Evolutionary conservation across 176 grass and related monocot species (phyloP), one percentile per base, ranked within the genome.

Genomic region (Carex littledalei): DNA sequence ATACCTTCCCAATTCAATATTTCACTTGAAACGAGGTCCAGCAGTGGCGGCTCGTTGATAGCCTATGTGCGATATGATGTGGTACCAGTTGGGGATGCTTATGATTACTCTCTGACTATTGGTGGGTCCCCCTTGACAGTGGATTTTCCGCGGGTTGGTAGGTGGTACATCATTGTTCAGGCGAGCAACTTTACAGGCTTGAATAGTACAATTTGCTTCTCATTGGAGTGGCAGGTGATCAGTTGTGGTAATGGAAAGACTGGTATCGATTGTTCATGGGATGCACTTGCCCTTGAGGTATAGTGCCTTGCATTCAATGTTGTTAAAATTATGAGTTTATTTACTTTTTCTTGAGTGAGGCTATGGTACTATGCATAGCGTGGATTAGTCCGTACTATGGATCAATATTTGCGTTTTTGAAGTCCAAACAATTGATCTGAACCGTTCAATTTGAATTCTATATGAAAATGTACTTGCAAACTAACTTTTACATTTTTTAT

Each of bases 121-220:
- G 91, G 77, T 67, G 87, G 71, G 85, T 83, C 75, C 80, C 85
- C 91, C 74, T 88, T 98, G 85, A 85, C 90, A 88, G 85, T 98
- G 37, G 94, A 85, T 53, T 93, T 84, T 2, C 96, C 93, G 81
- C 93, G 90, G 87, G 90, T 95, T 88, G 93, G 96, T 57, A 85
- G 93, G 50, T 98, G 96, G 95, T 95, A 93, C 76, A 83, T 98
- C 74, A 88, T 90, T 88, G 60, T 98, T 78, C 85, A 95, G 83
- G 83, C 81, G 53, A 82, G 88, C 67, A 93, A 93, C 49, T 87
- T 82, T 64, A 88, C 83, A 56, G 63, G 88, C 67, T 86, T 60
- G 76, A 94, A 89, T 86, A 84, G 45, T 85, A 86, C 88, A 80
- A 24, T 81, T 32, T 98, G 93, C 84, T 98, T 98, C 90, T 95